Evolutionary conservation across 2,329 filamentous ascomycete genomes (phyloP).

Genomic region (Apiospora aurea): DNA sequence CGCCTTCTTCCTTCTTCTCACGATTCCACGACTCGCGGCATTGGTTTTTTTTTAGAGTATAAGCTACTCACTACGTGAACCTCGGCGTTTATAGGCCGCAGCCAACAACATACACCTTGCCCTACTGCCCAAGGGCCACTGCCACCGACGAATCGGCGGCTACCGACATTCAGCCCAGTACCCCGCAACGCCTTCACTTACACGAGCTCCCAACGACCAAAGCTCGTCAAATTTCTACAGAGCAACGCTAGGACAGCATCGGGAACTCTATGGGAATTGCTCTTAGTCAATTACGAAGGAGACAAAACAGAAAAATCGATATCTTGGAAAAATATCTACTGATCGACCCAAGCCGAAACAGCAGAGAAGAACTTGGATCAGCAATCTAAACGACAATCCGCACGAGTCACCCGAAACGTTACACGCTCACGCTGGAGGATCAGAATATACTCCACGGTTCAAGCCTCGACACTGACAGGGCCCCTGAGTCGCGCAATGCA

Average conservation of each 20-base stretch:
- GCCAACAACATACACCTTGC: slow-evolving; percentile 3
- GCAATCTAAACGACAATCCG: background rate
- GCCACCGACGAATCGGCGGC: background rate
- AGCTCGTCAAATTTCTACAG: background rate
- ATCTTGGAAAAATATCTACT: background rate
- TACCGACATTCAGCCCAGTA: background rate
- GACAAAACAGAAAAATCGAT: background rate
- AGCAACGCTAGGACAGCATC: background rate
- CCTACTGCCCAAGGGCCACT: background rate
- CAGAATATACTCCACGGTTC: background rate
- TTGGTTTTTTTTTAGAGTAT: background rate
- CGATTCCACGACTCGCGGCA: background rate
- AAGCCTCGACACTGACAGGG: background rate
- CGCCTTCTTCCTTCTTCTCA: background rate
- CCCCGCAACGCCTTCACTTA: slow-evolving; percentile 20
- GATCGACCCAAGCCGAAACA: background rate
- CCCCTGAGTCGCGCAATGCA: slow-evolving; percentile 1
- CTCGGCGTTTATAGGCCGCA: slow-evolving; percentile 1
- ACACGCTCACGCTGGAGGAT: background rate
- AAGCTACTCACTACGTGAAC: background rate
- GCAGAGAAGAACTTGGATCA: background rate
- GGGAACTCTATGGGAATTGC: background rate
- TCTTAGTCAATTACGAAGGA: background rate
- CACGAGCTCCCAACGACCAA: background rate
- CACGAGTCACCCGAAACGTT: slow-evolving; percentile 14